These are phyloP conservation scores for Balamuthia mandrillaris DNA, from an alignment of 208 protist genomes.

Conservation along the genomic window DNA sequence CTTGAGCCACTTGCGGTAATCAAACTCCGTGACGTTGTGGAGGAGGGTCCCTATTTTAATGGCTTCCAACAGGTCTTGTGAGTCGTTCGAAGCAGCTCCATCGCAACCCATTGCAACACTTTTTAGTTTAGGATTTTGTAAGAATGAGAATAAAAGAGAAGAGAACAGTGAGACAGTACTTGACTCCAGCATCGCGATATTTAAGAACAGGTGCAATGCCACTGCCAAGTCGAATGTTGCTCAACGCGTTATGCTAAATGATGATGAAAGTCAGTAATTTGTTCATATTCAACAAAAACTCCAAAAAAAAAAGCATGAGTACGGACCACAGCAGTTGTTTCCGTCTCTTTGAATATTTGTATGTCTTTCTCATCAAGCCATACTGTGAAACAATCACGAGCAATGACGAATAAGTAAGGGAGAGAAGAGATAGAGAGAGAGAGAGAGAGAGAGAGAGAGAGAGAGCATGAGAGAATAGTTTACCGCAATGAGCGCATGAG, in stretches of 20 bases:
- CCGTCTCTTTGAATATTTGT: too few species aligned
- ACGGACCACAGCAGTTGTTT: too few species aligned
- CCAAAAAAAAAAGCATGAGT: too few species aligned
- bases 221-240: not conserved
- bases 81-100: conserved; percentile 1
- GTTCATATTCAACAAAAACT: too few species aligned
- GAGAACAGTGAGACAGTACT: not conserved
- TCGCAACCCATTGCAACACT: too few species aligned
- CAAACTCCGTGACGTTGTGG: conserved; percentile 5
- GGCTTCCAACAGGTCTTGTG: conserved; percentile 1
- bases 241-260: not conserved
- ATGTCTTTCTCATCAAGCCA: too few species aligned
- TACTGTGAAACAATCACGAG: not conserved
- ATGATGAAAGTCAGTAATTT: not conserved
- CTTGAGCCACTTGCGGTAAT: not conserved
- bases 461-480: not conserved
- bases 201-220: not conserved
- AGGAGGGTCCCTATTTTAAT: conserved; percentile 18
- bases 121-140: too few species aligned
- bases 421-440: not conserved
- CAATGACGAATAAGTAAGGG: not conserved
- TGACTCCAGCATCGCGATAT: not conserved
- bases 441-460: not conserved
- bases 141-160: too few species aligned
- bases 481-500: not conserved